A percentile compares a stretch with the other conserved stretches of the same genome.
These are phyloP conservation scores for Colletotrichum sansevieriae DNA, from an alignment of 2,329 filamentous ascomycete genomes.

Conservation along the genomic window DNA sequence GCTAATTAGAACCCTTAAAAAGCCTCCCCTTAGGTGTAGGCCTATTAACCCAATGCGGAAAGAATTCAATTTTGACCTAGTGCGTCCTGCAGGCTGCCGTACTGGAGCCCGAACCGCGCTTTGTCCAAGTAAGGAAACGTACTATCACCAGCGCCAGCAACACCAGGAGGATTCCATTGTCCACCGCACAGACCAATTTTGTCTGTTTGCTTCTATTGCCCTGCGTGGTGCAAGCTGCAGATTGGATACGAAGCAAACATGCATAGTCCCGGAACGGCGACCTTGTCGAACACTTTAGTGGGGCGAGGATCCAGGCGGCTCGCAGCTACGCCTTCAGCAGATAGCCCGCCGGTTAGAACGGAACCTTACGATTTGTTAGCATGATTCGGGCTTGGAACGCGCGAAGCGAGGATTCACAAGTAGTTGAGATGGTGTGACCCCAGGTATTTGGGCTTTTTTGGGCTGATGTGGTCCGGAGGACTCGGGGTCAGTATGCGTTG, in stretches of 20 bases:
- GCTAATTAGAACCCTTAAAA: too few species aligned
- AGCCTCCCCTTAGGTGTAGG: too few species aligned
- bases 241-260: conserved; percentile 5
- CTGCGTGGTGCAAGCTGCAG: neutral
- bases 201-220: neutral
- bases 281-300: neutral
- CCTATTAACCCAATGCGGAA: too few species aligned
- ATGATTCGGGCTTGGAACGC: neutral
- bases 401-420: neutral
- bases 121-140: neutral
- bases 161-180: neutral
- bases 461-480: conserved; percentile 2
- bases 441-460: neutral
- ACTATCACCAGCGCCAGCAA: neutral
- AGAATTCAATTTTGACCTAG: too few species aligned
- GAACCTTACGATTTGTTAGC: neutral
- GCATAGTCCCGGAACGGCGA: neutral
- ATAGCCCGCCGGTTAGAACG: neutral
- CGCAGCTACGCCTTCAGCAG: conserved; percentile 2
- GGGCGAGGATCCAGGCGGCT: neutral
- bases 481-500: neutral
- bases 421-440: neutral
- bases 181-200: conserved; percentile 2
- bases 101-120: neutral
- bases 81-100: too few species aligned